Evolutionary conservation across 2,329 filamentous ascomycete genomes (phyloP).

Genomic region (Epichloe hybrida): DNA sequence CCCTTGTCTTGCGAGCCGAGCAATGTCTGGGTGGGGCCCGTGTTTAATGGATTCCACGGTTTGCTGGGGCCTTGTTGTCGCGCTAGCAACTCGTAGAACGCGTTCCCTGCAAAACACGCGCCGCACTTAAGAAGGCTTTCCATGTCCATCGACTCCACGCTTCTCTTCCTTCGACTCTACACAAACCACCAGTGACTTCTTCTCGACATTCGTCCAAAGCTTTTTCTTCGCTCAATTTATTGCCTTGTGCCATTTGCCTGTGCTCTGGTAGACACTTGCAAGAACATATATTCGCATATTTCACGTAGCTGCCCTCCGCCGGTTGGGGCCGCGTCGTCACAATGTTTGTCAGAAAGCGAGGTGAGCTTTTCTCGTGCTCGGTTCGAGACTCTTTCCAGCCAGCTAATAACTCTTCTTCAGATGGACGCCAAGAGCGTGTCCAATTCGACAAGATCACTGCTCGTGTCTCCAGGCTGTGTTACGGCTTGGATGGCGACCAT

Average conservation of each 20-base stretch:
- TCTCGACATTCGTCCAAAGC: neutral
- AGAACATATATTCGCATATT: constrained; percentile 13
- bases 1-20: neutral
- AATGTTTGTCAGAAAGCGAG: constrained; percentile 53
- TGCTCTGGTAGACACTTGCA: constrained; percentile 13
- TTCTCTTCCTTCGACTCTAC: constrained; percentile 10
- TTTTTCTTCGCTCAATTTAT: neutral
- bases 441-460: constrained; percentile 99
- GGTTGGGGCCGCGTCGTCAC: constrained; percentile 15
- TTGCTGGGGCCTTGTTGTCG: constrained; percentile 12
- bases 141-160: constrained; percentile 8
- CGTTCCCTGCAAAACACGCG: constrained; percentile 19
- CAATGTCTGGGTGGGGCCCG: constrained; percentile 7
- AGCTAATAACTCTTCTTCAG: constrained; percentile 34
- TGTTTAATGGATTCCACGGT: constrained; percentile 16
- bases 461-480: constrained; percentile 92
- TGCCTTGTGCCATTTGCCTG: constrained; percentile 9
- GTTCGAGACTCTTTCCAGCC: neutral
- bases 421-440: constrained; percentile 98
- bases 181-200: constrained; percentile 7
- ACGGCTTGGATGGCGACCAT: constrained; percentile 87
- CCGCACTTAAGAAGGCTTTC: constrained; percentile 22
- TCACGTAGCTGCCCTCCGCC: constrained; percentile 11
- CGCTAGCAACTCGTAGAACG: constrained; percentile 20
- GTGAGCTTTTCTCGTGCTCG: constrained; percentile 26